Conservation (phyloP, 208 protist genomes). For the Leishmania turanica region DNA sequence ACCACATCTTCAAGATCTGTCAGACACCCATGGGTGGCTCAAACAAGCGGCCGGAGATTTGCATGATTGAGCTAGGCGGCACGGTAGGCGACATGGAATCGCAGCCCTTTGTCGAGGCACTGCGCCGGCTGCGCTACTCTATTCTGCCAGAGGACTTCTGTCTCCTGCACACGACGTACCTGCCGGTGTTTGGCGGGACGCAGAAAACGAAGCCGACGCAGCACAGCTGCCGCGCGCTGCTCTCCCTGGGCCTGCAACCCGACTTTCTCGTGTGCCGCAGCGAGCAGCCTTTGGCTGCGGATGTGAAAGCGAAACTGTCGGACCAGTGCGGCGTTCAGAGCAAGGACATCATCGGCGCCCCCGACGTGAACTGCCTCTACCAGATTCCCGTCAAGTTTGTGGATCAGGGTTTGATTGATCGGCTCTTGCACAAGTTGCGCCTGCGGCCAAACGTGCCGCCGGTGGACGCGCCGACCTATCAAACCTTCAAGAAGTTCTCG, state of each 20-base stretch:
- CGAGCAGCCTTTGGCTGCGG: constrained; percentile 77
- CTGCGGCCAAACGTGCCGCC: constrained; percentile 43
- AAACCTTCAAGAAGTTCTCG: constrained; percentile 77
- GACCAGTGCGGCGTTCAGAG: constrained; percentile 97
- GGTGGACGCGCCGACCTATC: constrained; percentile 71
- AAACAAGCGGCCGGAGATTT: constrained; percentile 91
- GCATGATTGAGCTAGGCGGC: constrained; percentile 97
- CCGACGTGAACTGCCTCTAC: constrained; percentile 97
- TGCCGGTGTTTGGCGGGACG: constrained; percentile 94
- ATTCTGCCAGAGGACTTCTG: constrained; percentile 88
- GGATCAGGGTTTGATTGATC: constrained; percentile 87
- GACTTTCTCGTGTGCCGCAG: constrained; percentile 98
- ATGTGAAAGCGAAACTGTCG: constrained; percentile 94
- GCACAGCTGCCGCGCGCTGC: constrained; percentile 95
- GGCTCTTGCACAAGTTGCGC: constrained; percentile 80
- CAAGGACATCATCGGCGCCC: constrained; percentile 95
- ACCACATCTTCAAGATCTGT: constrained; percentile 89
- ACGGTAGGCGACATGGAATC: constrained; percentile 99
- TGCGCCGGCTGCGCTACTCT: constrained; percentile 90
- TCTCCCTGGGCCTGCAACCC: constrained; percentile 97
- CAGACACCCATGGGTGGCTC: constrained; percentile 81
- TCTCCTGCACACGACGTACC: constrained; percentile 89
- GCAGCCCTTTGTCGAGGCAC: constrained; percentile 98
- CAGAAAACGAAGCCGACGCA: constrained; percentile 99
- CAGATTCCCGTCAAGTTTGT: constrained; percentile 94